Evolutionary conservation across 805 yeast genomes (phyloP), one percentile per base, ranked within the genome.

Genomic region (Candida coquimbonensis): DNA sequence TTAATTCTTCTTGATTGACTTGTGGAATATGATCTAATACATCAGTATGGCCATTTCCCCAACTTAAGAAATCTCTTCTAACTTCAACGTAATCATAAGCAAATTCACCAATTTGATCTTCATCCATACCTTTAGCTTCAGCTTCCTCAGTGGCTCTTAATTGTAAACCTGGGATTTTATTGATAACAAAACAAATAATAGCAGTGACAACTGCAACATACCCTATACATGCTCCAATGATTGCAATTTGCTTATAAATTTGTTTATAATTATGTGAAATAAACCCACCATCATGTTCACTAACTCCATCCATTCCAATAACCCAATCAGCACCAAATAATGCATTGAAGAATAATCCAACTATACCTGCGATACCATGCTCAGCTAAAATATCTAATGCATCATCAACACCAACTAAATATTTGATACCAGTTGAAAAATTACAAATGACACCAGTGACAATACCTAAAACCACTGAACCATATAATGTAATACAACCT

Each of bases 51-150:
- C 53, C 56, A 36, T 46, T 50, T 3, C 72, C 74, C 75, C 75
- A 70, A 38, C 69, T 63, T 44, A 81, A 74, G 65, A 82, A 91
- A 68, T 90, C 96, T 63, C 98, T 78, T 66, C 98, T 80, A 13
- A 91, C 95, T 70, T 91, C 99, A 47, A 91, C 96, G 98, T 89
- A 91, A 65, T 91, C 97, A 64, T 90, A 91, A n/a, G 97, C 98
- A 67, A 90, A 90, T 67, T 91, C 98, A 40, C 97, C 98, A 54
- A 91, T 87, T 68, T 91, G 96, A 67, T 88, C 95, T 63, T 90
- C 97, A 64, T 91, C 98, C 68, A 89, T 77, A 47, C 98, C 98
- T 31, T 72, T 70, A 52, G 82, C 86, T 65, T 91, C 98, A 19
- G 83, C 96, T 34, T 82, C 81, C 63, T 86, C 95, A 50, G 80